Percentiles rank a stretch among this genome's conserved stretches.
Evolutionary conservation across 192 early-diverging fungal species (phyloP).

Genomic region (Podila horticola): DNA sequence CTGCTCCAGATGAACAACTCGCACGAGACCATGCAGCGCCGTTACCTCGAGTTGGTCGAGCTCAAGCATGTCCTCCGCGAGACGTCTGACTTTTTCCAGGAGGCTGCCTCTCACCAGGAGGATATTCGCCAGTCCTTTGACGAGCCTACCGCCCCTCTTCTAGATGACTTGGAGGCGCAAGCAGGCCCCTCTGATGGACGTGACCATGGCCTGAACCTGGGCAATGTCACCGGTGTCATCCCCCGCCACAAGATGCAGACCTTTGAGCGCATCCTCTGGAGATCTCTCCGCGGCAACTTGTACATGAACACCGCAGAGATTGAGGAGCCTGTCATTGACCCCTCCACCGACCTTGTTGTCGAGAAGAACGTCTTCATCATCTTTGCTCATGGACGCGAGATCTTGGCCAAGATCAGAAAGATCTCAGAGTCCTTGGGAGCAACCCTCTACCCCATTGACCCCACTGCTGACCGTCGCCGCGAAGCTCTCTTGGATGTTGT

Average conservation of each 20-base stretch:
- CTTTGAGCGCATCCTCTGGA: slow-evolving; percentile 98
- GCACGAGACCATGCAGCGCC: slow-evolving; percentile 89
- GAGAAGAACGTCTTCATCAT: slow-evolving; percentile 99
- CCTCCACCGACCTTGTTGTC: slow-evolving; percentile 85
- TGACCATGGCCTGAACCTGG: slow-evolving; percentile 65
- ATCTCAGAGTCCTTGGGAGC: slow-evolving; percentile 96
- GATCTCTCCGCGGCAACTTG: slow-evolving; percentile 97
- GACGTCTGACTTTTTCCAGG: slow-evolving; percentile 84
- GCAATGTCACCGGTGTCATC: slow-evolving; percentile 98
- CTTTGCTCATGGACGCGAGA: slow-evolving; percentile 95
- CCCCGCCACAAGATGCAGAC: slow-evolving; percentile 84
- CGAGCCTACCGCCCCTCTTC: slow-evolving; percentile 67
- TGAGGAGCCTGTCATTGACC: slow-evolving; percentile 93
- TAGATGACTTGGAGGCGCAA: slow-evolving; percentile 66
- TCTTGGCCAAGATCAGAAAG: slow-evolving; percentile 90
- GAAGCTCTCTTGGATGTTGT: slow-evolving; percentile 84
- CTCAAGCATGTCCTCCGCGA: slow-evolving; percentile 93
- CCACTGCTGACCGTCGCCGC: slow-evolving; percentile 84
- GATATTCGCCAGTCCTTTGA: slow-evolving; percentile 62
- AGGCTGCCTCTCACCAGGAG: slow-evolving; percentile 60
- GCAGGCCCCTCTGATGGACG: slow-evolving; percentile 47
- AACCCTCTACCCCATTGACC: slow-evolving; percentile 92
- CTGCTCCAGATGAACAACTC: slow-evolving; percentile 90
- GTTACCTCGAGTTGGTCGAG: slow-evolving; percentile 92
- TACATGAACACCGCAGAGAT: slow-evolving; percentile 97